Percentiles rank a stretch among this genome's conserved stretches.
These are phyloP conservation scores for Clitopilus hobsonii DNA, from an alignment of 768 basidiomycete genomes.

Conservation along the genomic window DNA sequence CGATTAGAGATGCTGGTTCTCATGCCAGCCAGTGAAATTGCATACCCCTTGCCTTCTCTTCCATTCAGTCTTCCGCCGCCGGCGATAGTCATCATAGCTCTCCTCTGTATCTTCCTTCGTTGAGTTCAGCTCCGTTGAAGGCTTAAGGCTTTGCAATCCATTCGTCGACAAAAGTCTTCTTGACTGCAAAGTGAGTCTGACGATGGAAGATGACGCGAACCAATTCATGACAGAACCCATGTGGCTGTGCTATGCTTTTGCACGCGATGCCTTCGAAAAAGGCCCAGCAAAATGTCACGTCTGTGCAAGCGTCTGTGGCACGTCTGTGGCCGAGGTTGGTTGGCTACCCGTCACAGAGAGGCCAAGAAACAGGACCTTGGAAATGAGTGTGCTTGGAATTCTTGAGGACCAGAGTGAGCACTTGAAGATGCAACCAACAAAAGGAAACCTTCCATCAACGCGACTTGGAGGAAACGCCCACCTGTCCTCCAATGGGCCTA, in stretches of 20 bases:
- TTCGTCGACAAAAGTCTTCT: neutral
- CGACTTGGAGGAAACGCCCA: neutral
- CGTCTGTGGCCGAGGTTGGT: too few species aligned
- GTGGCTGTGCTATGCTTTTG: neutral
- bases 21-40: neutral
- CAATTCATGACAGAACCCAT: neutral
- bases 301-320: too few species aligned
- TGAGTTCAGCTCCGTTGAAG: too few species aligned
- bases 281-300: too few species aligned
- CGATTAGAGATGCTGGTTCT: conserved; percentile 5
- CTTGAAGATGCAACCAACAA: too few species aligned
- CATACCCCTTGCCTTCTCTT: conserved; percentile 69
- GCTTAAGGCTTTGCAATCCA: neutral
- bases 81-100: conserved; percentile 33
- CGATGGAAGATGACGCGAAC: neutral
- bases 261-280: neutral
- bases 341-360: too few species aligned
- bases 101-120: conserved; percentile 19
- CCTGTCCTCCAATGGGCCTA: neutral
- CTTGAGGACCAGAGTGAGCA: too few species aligned
- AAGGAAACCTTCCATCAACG: too few species aligned
- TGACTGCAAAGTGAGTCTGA: neutral
- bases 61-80: conserved; percentile 65
- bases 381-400: too few species aligned
- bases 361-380: too few species aligned